phyloP scores from a whole-genome alignment of 1,284 basidiomycete species.

The Fomes fomentarius region DNA sequence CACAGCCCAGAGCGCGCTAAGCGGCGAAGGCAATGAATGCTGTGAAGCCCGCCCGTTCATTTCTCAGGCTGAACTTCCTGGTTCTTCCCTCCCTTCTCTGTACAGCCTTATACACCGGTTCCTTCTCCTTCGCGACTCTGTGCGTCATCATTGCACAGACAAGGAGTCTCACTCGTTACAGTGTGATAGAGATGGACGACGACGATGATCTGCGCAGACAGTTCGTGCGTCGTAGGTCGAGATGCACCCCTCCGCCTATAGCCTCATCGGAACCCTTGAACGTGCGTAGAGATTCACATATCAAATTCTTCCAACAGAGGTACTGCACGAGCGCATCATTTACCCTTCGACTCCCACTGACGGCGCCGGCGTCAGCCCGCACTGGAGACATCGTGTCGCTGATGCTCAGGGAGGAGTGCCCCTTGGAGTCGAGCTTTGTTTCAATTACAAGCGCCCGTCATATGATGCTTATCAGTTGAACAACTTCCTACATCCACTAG shows the following conservation, averaged over 20 bases:
- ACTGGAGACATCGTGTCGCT: not conserved
- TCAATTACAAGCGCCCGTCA: too few species aligned
- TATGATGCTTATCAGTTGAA: too few species aligned
- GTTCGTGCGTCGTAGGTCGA: not conserved
- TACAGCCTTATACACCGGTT: not conserved
- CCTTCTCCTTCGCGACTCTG: not conserved
- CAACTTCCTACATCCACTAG: too few species aligned
- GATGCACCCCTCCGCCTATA: not conserved
- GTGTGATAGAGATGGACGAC: not conserved
- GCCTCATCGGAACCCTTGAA: slow-evolving; percentile 7
- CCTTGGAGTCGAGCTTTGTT: not conserved
- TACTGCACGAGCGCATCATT: slow-evolving; percentile 6
- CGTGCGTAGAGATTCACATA: slow-evolving; percentile 2
- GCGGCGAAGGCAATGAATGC: slow-evolving; percentile 1
- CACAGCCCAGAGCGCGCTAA: not conserved
- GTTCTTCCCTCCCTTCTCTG: not conserved
- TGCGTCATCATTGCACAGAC: not conserved
- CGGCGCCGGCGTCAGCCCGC: slow-evolving; percentile 6
- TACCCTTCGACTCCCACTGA: not conserved
- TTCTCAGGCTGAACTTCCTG: too few species aligned
- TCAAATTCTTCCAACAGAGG: not conserved
- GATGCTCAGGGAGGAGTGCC: not conserved
- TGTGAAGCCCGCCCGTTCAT: slow-evolving; percentile 4
- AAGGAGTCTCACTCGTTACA: not conserved
- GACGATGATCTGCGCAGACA: not conserved